Base-by-base conservation (phyloP, 345 rosid genomes). In the Pugionium dolabratum region DNA sequence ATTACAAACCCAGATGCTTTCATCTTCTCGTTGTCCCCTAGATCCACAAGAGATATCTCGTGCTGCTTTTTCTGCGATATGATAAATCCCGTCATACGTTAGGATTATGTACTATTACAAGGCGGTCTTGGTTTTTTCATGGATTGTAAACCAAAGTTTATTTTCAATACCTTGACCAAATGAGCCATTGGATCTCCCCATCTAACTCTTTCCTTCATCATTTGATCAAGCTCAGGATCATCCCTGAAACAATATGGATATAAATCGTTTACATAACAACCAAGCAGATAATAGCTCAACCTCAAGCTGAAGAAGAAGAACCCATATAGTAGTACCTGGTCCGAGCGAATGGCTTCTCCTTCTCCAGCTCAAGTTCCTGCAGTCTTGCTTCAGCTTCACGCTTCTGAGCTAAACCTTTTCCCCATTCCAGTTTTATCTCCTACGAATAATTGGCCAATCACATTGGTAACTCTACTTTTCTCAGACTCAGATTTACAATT, bases 131-230 rank as follows among this genome's bases (percentile, higher is more conserved):
- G 61, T 44, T 57, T 63, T 33, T 42, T 18, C 5, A 39, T 44
- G 3, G 4, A 2, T 44, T 30, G 47, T 61, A 27, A 39, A 44
- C 30, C 46, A 1, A 63, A 50, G 33, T 37, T 37, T 9, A 7
- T 1, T 4, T 64, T 27, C 30, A 63, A 57, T 79, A 87, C 98
- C 97, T 88, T 88, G 48, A 94, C 96, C 80, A 90, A 75, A 78
- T 94, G 96, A 18, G 91, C 97, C 97, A 94, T 90, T 29, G 96
- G 94, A 80, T 94, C 99, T 59, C 96, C 97, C 85, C 85, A 94
- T 76, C 99, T 78, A 44, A 80, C 45, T 76, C 86, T 80, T 1
- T 90, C 88, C 82, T 80, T 94, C 76, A 88, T 67, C 84, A 85
- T 79, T 44, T 65, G 76, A 60, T 94, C 95, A n/a, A 94, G 96